Base-by-base conservation (phyloP, 2,329 filamentous ascomycete genomes). In the Biscogniauxia sp. region DNA sequence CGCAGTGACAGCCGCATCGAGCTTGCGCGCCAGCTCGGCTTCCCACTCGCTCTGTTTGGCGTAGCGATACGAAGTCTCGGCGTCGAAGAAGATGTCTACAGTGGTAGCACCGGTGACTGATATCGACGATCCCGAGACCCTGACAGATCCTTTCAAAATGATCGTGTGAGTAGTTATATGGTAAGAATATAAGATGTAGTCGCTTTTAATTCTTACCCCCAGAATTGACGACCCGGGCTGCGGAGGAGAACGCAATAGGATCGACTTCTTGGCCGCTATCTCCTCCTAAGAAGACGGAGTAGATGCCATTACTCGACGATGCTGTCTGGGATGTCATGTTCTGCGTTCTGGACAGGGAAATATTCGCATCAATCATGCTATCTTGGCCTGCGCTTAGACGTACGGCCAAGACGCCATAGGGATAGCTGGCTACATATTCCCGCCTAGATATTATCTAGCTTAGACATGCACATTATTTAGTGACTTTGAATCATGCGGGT, bases 361-460 rank as follows among this genome's bases (percentile, higher is more conserved):
- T 15, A 0, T 70, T 54, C 7, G 73, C 66, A 2, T 65, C 66
- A 0, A 70, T 61, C 20, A 57, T 56, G 13, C 69, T 61, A 2
- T 64, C 7, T 51, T 60, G n/a, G 62, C 61, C 32, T 51, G 66
- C 61, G 5, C 32, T 63, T 11, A 70, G 60, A 1, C 68, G 57
- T 15, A 78, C 66, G 1, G 74, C 77, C 15, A 82, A 64, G 2
- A 78, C 72, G 26, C 74, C 71, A 23, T 79, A 75, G 0, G 79
- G 75, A 58, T 76, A 74, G 61, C 77, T 80, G 23, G 77, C 77
- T 49, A 82, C 67, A 9, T 71, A 68, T 58, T 82, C 74, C 9
- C 79, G 73, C 32, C 73, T 70, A 53, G 50, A 57, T 5, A 52
- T 58, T 5, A 52, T 58, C 20, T 50, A 20, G 20, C 26, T 53